Conservation (phyloP, 2,329 filamentous ascomycete genomes). For the Cladosporium sp. region DNA sequence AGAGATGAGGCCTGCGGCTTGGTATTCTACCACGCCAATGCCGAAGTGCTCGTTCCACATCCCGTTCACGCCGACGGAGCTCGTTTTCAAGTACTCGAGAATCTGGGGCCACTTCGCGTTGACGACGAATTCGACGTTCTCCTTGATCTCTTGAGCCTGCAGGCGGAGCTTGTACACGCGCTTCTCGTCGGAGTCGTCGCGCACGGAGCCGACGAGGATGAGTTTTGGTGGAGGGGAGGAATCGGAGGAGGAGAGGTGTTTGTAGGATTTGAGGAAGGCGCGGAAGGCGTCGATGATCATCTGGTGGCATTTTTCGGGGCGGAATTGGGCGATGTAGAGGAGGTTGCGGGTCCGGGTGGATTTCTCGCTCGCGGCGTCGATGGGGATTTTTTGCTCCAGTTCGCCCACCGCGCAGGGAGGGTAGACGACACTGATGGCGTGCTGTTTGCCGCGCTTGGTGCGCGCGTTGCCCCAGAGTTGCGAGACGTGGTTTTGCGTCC, state of each 20-base stretch:
- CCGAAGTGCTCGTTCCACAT: constrained; percentile 99
- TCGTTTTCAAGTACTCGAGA: constrained; percentile 69
- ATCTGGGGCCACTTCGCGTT: constrained; percentile 89
- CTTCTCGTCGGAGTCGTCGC: constrained; percentile 74
- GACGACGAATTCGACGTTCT: constrained; percentile 79
- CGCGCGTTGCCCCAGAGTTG: constrained; percentile 67
- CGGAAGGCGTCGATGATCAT: constrained; percentile 83
- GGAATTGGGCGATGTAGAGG: constrained; percentile 95
- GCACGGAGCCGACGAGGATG: constrained; percentile 87
- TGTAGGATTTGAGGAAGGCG: constrained; percentile 60
- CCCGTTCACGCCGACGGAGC: constrained; percentile 86
- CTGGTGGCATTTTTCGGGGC: constrained; percentile 93
- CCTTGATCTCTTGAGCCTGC: constrained; percentile 77
- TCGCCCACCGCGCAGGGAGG: constrained; percentile 89
- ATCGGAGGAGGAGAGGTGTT: constrained; percentile 35
- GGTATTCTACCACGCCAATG: constrained; percentile 97
- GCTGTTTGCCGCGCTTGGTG: constrained; percentile 42
- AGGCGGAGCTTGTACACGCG: constrained; percentile 85
- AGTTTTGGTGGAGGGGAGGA: constrained; percentile 53
- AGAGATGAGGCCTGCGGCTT: constrained; percentile 86
- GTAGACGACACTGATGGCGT: constrained; percentile 73
- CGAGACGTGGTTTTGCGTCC: constrained; percentile 83
- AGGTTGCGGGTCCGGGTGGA: constrained; percentile 63
- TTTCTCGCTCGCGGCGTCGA: constrained; percentile 65
- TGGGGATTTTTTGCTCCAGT: constrained; percentile 68